A percentile compares a stretch with the other conserved stretches of the same genome.
Conservation (phyloP, 2,329 filamentous ascomycete species). For the Microdochium trichocladiopsis region DNA sequence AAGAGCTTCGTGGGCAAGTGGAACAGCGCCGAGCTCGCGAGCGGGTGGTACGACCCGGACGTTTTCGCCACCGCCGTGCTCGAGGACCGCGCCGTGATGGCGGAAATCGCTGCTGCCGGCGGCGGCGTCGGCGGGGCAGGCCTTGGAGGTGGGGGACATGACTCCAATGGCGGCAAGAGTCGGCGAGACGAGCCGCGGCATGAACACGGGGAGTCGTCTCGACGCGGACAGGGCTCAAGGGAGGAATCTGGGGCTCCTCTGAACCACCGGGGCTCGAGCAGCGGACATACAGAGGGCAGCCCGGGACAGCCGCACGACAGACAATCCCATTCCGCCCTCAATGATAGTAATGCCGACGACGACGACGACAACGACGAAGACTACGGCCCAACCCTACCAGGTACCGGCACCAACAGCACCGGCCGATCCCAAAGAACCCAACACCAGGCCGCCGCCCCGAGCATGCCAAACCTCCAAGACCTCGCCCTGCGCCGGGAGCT, state of each 20-base stretch:
- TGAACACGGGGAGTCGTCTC: no score
- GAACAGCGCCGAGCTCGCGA: constrained; percentile 81
- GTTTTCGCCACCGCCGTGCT: constrained; percentile 41
- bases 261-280: neutral
- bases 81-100: constrained; percentile 7
- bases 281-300: neutral
- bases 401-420: constrained; percentile 35
- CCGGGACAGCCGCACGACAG: neutral
- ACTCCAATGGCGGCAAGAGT: neutral
- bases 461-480: constrained; percentile 68
- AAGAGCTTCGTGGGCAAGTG: constrained; percentile 89
- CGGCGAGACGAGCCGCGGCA: neutral
- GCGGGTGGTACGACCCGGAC: constrained; percentile 88
- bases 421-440: constrained; percentile 28
- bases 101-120: neutral
- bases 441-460: no score
- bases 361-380: constrained; percentile 52
- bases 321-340: neutral
- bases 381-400: constrained; percentile 39
- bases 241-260: no score
- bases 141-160: neutral
- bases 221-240: no score
- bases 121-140: neutral
- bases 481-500: constrained; percentile 53
- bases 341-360: constrained; percentile 23